Base-by-base conservation (phyloP, 1,139 yeast genomes). In the Taiozyma onychis region DNA sequence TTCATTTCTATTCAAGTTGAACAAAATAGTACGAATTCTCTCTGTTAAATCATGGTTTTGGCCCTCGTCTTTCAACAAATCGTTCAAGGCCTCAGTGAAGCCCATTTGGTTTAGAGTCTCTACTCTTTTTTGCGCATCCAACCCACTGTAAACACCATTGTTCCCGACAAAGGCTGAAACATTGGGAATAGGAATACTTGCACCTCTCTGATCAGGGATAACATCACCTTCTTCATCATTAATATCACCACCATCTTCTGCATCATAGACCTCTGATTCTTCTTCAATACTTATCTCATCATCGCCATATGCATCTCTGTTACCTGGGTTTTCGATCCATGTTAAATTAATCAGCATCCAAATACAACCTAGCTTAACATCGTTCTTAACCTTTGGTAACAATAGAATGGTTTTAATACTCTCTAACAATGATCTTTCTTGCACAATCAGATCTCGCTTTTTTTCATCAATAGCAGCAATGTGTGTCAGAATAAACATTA, bases 261-360 rank as follows among this genome's bases (percentile, higher is more conserved):
- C 50, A 27, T 42, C 44, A 18, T 49, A 39, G 44, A 45, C 53
- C 57, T 43, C 50, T 49, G 39, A 16, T 4, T n/a, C 46, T n/a
- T 44, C 46, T 9, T 44, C 26, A 26, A 35, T 18, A 18, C n/a
- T 63, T 50, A 18, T 7, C 14, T 34, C 24, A 48, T 37, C 57
- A 60, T 39, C 34, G 6, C 16, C 27, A 22, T 28, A 41, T 28
- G 52, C 60, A 41, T 55, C 62, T 41, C 67, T 72, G 39, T 69
- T 75, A 41, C 61, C 54, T 49, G 54, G 5, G 63, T 53, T 48
- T 63, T 69, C 68, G 62, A 71, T 67, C 83, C 84, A 80, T 2
- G 85, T 73, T 47, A 83, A 62, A 56, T 83, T 81, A 50, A 80
- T 79, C 3, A 82, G 61, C 0, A 80, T 70, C 87, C 88, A 81